A percentile compares a stretch with the other conserved stretches of the same genome.
Conservation (phyloP, 2,329 filamentous ascomycete genomes). For the Myotisia sp. region DNA sequence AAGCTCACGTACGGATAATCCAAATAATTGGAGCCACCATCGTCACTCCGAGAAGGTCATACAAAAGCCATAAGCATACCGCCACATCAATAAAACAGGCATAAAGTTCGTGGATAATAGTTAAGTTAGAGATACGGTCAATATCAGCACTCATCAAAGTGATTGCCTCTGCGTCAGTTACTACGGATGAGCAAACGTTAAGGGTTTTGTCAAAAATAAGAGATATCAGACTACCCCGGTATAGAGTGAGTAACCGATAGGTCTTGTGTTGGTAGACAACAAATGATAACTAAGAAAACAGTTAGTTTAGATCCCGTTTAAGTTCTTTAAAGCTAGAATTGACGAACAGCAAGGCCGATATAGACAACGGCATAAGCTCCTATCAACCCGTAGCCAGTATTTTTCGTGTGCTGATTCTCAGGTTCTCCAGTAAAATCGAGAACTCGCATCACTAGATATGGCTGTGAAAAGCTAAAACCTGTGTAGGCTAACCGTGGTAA, state of each 20-base stretch:
- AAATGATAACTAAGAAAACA: neutral
- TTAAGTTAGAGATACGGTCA: constrained; percentile 14
- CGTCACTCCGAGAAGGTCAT: neutral
- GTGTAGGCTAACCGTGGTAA: constrained; percentile 1
- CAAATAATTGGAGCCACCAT: constrained; percentile 1
- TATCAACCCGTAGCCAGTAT: neutral
- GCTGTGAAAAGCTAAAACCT: constrained; percentile 1
- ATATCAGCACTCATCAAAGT: constrained; percentile 19
- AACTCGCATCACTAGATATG: constrained; percentile 1
- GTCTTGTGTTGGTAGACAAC: constrained; percentile 4
- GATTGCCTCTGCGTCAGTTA: constrained; percentile 4
- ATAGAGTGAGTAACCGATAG: constrained; percentile 1
- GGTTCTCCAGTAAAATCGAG: constrained; percentile 1
- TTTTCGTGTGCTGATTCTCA: neutral
- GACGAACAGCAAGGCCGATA: constrained; percentile 6
- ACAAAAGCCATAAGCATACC: constrained; percentile 4
- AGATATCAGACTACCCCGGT: constrained; percentile 1
- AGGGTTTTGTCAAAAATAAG: constrained; percentile 3
- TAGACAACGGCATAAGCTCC: constrained; percentile 3
- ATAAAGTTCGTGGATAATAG: constrained; percentile 16
- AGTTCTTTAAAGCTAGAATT: neutral
- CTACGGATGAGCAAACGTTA: neutral
- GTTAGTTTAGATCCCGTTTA: neutral
- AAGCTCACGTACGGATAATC: neutral
- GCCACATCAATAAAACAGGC: constrained; percentile 11